These are phyloP conservation scores for Clavaria fumosa DNA, from an alignment of 768 basidiomycete genomes.

Conservation along the genomic window DNA sequence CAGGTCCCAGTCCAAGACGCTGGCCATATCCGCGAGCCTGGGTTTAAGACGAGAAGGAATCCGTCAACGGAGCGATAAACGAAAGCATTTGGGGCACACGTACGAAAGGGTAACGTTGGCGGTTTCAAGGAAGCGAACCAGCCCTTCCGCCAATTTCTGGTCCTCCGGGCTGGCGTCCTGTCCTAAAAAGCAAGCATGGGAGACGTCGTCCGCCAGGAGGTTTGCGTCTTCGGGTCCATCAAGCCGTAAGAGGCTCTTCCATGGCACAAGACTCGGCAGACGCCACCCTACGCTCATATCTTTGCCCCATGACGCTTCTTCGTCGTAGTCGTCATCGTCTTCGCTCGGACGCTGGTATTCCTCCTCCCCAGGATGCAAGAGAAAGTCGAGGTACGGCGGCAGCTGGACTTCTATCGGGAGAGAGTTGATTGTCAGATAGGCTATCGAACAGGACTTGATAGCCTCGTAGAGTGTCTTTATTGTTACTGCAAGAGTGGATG, in stretches of 20 bases:
- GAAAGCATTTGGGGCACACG: conserved; percentile 16
- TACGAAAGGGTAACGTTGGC: conserved; percentile 66
- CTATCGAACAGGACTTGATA: conserved; percentile 60
- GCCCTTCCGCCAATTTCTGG: conserved; percentile 47
- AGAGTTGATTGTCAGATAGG: conserved; percentile 62
- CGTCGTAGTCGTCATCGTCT: conserved; percentile 36
- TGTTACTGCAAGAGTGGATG: conserved; percentile 61
- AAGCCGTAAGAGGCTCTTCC: conserved; percentile 80
- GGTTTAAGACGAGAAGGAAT: conserved; percentile 3
- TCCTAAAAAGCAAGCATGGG: conserved; percentile 38
- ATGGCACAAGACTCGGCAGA: conserved; percentile 63
- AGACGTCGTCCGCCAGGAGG: conserved; percentile 40
- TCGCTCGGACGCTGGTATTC: conserved; percentile 35
- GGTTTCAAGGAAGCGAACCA: conserved; percentile 61
- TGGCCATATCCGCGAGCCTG: conserved; percentile 69
- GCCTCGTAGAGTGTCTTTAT: conserved; percentile 70
- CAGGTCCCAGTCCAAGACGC: conserved; percentile 68
- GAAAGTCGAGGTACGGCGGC: conserved; percentile 60
- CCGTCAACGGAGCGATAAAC: conserved; percentile 1
- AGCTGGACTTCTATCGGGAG: conserved; percentile 78
- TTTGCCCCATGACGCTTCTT: conserved; percentile 41
- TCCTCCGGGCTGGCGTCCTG: conserved; percentile 52
- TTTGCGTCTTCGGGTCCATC: conserved; percentile 42
- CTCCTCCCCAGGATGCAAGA: conserved; percentile 53
- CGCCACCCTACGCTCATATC: conserved; percentile 61